phyloP scores from a whole-genome alignment of 208 protist species.

The Crithidia acanthocephali region DNA sequence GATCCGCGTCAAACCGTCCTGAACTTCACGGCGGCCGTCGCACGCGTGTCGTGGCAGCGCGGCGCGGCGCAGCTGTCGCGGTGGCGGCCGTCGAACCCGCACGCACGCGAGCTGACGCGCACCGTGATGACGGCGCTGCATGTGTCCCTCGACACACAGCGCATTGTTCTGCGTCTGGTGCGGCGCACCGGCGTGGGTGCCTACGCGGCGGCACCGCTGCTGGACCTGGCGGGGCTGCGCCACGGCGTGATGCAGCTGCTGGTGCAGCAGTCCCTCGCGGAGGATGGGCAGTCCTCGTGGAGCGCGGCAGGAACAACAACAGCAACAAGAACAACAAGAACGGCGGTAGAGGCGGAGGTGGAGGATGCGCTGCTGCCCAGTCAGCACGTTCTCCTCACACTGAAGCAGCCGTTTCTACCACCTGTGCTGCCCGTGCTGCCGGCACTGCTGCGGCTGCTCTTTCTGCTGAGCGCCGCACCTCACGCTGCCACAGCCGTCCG shows the following conservation, averaged over 20 bases:
- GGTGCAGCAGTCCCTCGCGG: conserved; percentile 40
- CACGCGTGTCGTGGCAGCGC: conserved; percentile 27
- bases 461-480: neutral
- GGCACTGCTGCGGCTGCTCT: conserved; percentile 9
- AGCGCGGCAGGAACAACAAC: neutral
- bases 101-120: conserved; percentile 31
- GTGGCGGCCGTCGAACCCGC: conserved; percentile 46
- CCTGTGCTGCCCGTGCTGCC: conserved; percentile 15
- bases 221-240: conserved; percentile 24
- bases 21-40: conserved; percentile 33
- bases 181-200: conserved; percentile 36
- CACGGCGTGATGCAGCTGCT: conserved; percentile 28
- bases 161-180: conserved; percentile 29
- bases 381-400: conserved; percentile 10
- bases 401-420: conserved; percentile 25
- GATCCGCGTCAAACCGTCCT: conserved; percentile 56
- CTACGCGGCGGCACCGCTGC: conserved; percentile 33
- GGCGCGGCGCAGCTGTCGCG: conserved; percentile 39
- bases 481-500: neutral
- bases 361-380: conserved; percentile 20
- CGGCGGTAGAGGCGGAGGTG: neutral
- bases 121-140: conserved; percentile 35
- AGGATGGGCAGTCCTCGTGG: neutral
- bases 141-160: conserved; percentile 39
- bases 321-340: too few relatives aligned